Evolutionary conservation across 2,329 filamentous ascomycete genomes (phyloP).

Genomic region (Pseudofabraea citricarpa): DNA sequence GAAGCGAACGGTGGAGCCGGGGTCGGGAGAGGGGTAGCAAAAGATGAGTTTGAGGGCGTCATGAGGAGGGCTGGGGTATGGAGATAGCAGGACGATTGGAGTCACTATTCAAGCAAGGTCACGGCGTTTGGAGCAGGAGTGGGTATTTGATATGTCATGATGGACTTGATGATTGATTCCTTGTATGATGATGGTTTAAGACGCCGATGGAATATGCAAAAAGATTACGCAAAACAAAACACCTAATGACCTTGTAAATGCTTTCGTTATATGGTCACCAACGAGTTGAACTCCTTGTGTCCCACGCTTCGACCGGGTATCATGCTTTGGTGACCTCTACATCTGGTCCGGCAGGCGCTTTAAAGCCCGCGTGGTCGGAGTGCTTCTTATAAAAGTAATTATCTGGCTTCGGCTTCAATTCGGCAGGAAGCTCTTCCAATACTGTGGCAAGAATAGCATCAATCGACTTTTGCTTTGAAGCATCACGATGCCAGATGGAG

Average conservation of each 20-base stretch:
- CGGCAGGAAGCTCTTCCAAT: constrained; percentile 65
- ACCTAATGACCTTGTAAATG: constrained; percentile 1
- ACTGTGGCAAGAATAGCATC: constrained; percentile 70
- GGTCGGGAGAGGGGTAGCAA: constrained; percentile 63
- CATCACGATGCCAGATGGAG: constrained; percentile 89
- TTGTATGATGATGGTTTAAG: background rate
- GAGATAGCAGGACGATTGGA: constrained; percentile 11
- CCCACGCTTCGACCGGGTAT: constrained; percentile 8
- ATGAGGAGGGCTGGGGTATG: constrained; percentile 27
- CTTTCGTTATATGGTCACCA: background rate
- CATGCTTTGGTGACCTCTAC: constrained; percentile 18
- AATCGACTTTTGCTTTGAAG: constrained; percentile 72
- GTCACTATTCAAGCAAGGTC: constrained; percentile 34
- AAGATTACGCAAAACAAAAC: background rate
- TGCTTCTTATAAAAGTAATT: constrained; percentile 87
- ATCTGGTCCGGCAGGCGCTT: constrained; percentile 39
- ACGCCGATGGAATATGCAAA: constrained; percentile 2
- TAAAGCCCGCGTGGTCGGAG: constrained; percentile 80
- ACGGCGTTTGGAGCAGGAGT: background rate
- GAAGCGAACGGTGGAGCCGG: constrained; percentile 85
- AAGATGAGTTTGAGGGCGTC: constrained; percentile 51
- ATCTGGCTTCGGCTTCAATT: constrained; percentile 66
- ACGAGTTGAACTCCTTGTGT: background rate
- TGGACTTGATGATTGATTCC: background rate
- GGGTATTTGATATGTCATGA: background rate